Conservation (phyloP, 1,284 basidiomycete species). For the Neonothopanus nambi region DNA sequence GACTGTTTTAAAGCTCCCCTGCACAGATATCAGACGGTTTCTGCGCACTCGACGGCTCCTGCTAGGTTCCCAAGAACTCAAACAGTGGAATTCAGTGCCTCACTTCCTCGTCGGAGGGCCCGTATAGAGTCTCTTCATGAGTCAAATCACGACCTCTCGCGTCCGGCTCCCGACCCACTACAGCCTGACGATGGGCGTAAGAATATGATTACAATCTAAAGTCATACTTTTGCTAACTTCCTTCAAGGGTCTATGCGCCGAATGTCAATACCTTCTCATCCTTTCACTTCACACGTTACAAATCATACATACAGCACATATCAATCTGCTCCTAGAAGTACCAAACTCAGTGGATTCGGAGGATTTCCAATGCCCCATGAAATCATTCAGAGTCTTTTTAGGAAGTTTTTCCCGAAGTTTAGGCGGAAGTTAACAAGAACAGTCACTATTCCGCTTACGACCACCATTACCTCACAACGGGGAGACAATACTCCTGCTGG, state of each 20-base stretch:
- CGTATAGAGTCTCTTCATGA: conserved; percentile 10
- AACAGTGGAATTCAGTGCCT: conserved; percentile 58
- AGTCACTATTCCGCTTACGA: conserved; percentile 73
- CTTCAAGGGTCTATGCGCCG: conserved; percentile 26
- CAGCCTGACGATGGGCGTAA: conserved; percentile 27
- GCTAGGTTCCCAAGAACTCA: conserved; percentile 46
- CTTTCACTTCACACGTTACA: conserved; percentile 21
- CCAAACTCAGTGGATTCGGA: conserved; percentile 64
- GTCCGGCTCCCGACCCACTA: conserved; percentile 13
- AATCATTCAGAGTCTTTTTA: conserved; percentile 49
- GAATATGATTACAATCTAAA: conserved; percentile 7
- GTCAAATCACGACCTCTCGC: not conserved
- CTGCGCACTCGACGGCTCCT: conserved; percentile 16
- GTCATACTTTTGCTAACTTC: conserved; percentile 2
- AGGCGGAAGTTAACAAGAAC: conserved; percentile 56
- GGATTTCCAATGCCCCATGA: conserved; percentile 86
- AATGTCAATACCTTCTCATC: conserved; percentile 16
- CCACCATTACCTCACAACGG: conserved; percentile 55
- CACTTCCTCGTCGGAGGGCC: conserved; percentile 15
- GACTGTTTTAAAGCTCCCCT: conserved; percentile 25
- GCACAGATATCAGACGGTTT: conserved; percentile 35
- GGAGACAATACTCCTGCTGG: conserved; percentile 35
- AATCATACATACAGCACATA: conserved; percentile 21
- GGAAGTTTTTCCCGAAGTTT: conserved; percentile 58
- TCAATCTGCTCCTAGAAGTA: conserved; percentile 22